phyloP scores from a whole-genome alignment of 164 flowering plant genomes.

The Taxillus chinensis region DNA sequence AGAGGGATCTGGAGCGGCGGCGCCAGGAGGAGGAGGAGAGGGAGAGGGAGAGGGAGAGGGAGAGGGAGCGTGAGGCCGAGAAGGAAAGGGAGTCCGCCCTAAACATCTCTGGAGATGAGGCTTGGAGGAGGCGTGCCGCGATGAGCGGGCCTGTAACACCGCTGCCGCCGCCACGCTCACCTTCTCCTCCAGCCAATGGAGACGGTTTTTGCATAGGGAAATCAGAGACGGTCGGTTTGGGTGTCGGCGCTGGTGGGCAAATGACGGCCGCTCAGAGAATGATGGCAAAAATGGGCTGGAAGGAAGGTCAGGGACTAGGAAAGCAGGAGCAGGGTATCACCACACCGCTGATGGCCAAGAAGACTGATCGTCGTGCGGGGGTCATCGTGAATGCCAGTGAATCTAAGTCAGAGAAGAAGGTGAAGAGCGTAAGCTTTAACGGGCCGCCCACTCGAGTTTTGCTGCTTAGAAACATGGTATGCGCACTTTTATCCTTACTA shows the following conservation, averaged over 20 bases:
- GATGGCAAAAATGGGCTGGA: constrained; percentile 99
- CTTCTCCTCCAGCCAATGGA: constrained; percentile 44
- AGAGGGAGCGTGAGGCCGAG: constrained; percentile 26
- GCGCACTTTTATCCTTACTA: not conserved
- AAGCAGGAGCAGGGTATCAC: constrained; percentile 98
- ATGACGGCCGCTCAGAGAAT: constrained; percentile 99
- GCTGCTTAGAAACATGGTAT: constrained; percentile 92
- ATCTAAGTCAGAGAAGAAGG: constrained; percentile 64
- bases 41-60: constrained; percentile 54
- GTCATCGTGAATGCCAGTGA: constrained; percentile 97
- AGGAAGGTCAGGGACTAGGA: constrained; percentile 97
- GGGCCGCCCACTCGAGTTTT: constrained; percentile 89
- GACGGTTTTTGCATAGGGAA: constrained; percentile 88
- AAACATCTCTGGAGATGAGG: constrained; percentile 93
- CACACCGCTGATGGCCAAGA: constrained; percentile 93
- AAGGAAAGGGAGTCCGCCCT: constrained; percentile 21
- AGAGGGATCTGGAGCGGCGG: constrained; percentile 43
- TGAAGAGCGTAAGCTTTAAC: constrained; percentile 71
- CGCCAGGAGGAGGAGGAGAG: constrained; percentile 38
- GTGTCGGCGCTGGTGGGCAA: constrained; percentile 95
- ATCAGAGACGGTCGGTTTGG: constrained; percentile 76
- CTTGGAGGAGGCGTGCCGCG: constrained; percentile 88
- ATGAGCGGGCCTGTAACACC: constrained; percentile 44
- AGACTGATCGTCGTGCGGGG: constrained; percentile 95
- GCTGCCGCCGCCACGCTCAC: constrained; percentile 46